phyloP scores from a whole-genome alignment of 1,139 yeast species.

The Chernovozyma sophiae-reginae region DNA sequence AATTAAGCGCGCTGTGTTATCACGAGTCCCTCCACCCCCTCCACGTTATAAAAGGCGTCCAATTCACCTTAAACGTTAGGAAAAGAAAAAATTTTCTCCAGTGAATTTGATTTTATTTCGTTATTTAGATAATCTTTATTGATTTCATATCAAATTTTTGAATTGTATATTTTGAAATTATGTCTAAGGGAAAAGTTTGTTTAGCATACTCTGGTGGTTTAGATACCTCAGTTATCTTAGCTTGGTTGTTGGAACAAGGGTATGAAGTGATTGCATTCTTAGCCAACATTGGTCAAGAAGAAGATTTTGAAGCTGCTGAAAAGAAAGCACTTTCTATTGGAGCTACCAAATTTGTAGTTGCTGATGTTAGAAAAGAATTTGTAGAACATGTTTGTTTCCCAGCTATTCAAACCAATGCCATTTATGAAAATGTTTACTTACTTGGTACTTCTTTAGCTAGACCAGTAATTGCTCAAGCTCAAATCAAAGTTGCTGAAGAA shows the following conservation, averaged over 20 bases:
- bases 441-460: conserved; percentile 97
- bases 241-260: conserved; percentile 97
- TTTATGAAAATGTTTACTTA: conserved; percentile 93
- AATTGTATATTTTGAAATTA: conserved; percentile 18
- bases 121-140: not conserved
- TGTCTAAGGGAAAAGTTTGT: conserved; percentile 98
- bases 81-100: conserved; percentile 16
- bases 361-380: conserved; percentile 91
- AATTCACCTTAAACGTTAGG: conserved; percentile 3
- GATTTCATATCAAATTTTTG: not conserved
- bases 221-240: conserved; percentile 95
- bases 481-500: conserved; percentile 91
- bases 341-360: conserved; percentile 91
- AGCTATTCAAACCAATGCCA: conserved; percentile 95
- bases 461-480: conserved; percentile 98
- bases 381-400: conserved; percentile 93
- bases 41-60: conserved; percentile 5
- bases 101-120: conserved; percentile 5
- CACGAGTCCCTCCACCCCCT: conserved; percentile 13
- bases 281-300: conserved; percentile 98
- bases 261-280: conserved; percentile 97
- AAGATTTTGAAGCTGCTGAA: conserved; percentile 96
- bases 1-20: conserved; percentile 39
- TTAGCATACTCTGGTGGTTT: conserved; percentile 99
- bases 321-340: conserved; percentile 95